Evolutionary conservation across 176 grass and related monocot species (phyloP), one percentile per base, ranked within the genome.

Genomic region (Triticum turgidum): DNA sequence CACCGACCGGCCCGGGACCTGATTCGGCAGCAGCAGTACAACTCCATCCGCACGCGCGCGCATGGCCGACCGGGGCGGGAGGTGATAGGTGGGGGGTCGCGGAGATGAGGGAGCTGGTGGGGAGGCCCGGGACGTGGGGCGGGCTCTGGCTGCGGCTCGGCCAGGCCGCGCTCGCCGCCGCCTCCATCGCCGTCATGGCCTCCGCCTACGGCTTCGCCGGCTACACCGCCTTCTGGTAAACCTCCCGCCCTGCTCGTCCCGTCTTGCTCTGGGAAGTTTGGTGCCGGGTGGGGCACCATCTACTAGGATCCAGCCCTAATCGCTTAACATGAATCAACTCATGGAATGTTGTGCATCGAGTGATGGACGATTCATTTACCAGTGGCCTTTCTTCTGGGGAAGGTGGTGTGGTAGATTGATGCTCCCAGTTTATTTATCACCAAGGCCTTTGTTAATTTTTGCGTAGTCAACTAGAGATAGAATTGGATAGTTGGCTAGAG

Each of bases 161-260:
- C 41, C 97, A 98, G 89, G 87, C 87, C 67, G 73, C 77, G 58
- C 92, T 96, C 86, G 97, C 97, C 30, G 94, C 82, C 72, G 90
- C 87, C 77, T 98, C 88, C 65, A 91, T 98, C 86, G 88, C 51
- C 74, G 34, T 92, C 77, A 98, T 98, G 95, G 61, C 83, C 6
- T 93, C 85, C 51, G 91, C 85, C 47, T 8, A 69, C 13, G 95
- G 95, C 37, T 98, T 98, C 89, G 87, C 95, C 30, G 90, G 82
- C 80, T 98, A 93, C 95, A 98, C 95, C 54, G 95, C 93, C 83
- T 96, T 96, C 88, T 98, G 94, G 97, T 98, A 85, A 85, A 13
- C 11, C 37, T 49, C 29, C 29, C 29, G 29, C 29, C 29, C 29
- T 30, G 29, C 29, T 30, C 29, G 29, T 17, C 21, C 3, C 15